Conservation (phyloP, 2,329 filamentous ascomycete genomes). For the Plectosphaerella plurivora region DNA sequence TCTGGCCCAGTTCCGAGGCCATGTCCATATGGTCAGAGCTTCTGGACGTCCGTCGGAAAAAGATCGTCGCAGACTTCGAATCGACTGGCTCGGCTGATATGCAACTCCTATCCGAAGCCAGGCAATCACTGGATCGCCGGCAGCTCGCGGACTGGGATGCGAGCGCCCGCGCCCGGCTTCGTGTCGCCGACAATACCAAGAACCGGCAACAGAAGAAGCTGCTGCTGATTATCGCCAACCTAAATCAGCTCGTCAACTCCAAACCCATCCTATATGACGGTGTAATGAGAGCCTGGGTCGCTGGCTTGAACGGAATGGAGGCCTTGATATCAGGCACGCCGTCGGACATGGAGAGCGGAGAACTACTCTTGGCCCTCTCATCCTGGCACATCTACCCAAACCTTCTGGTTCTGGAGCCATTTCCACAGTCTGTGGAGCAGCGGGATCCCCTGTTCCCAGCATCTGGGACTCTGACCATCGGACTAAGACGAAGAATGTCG, state of each 20-base stretch:
- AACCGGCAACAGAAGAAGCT: too few species aligned
- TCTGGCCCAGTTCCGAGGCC: conserved; percentile 17
- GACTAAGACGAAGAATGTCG: neutral
- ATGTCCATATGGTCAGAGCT: conserved; percentile 22
- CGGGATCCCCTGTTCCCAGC: neutral
- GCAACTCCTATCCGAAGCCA: too few species aligned
- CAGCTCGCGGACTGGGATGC: too few species aligned
- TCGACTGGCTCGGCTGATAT: neutral
- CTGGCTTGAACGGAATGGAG: neutral
- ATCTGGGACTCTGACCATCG: neutral
- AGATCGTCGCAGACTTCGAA: conserved; percentile 3
- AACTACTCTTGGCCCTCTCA: neutral
- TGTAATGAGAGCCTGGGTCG: conserved; percentile 1
- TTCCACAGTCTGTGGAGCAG: neutral
- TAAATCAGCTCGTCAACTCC: too few species aligned
- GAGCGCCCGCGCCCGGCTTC: too few species aligned
- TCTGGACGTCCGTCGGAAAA: conserved; percentile 11
- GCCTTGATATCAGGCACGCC: neutral
- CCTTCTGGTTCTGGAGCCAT: neutral
- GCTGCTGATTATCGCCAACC: too few species aligned
- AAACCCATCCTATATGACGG: neutral
- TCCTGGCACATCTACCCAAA: conserved; percentile 4
- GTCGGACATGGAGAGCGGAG: neutral
- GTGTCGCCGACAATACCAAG: too few species aligned
- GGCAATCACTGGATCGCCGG: too few species aligned